phyloP scores from a whole-genome alignment of 345 rosid species.

The Citrus hindsii region DNA sequence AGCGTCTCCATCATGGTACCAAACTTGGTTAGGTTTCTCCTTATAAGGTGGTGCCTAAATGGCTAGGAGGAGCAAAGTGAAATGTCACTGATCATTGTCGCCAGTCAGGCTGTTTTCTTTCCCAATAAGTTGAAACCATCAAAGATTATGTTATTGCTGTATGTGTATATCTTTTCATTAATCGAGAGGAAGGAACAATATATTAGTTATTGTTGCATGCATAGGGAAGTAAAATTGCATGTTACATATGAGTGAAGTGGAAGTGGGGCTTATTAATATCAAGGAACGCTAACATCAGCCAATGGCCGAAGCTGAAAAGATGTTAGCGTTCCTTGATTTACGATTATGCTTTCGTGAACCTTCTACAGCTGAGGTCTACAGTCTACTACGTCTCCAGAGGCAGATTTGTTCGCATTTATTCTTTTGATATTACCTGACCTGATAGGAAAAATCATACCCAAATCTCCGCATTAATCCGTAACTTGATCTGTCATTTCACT shows the following conservation, averaged over 20 bases:
- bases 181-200: not conserved
- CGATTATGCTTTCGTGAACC: not conserved
- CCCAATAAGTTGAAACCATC: no score
- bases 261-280: no score
- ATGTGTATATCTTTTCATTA: no score
- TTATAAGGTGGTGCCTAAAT: not conserved
- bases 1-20: no score
- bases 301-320: not conserved
- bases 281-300: no score
- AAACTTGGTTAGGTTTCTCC: no score
- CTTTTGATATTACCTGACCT: not conserved
- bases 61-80: not conserved
- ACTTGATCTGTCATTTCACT: not conserved
- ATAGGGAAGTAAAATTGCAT: not conserved
- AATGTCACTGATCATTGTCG: not conserved
- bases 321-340: not conserved
- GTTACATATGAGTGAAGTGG: not conserved
- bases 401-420: not conserved
- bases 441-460: not conserved
- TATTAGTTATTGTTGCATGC: not conserved
- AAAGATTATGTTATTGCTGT: no score
- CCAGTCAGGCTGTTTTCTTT: not conserved
- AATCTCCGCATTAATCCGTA: not conserved
- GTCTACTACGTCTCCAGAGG: not conserved
- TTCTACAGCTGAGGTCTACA: not conserved